Conservation (phyloP, 78 protist genomes). For the Fonticula alba region DNA sequence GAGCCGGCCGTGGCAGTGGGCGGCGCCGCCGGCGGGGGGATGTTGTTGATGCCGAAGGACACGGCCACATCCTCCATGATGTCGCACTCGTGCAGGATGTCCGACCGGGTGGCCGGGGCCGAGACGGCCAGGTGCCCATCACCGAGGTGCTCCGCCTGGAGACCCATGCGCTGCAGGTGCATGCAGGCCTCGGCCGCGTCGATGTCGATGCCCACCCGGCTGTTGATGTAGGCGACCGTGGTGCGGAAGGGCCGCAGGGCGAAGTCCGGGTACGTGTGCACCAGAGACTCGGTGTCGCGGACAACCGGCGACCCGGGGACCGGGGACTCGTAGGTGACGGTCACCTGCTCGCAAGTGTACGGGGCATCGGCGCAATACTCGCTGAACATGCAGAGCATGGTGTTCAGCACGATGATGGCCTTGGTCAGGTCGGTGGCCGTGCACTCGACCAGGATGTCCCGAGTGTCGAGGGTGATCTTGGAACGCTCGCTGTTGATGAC, state of each 20-base stretch:
- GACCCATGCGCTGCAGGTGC: slow-evolving; percentile 21
- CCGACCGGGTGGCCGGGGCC: slow-evolving; percentile 33
- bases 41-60: slow-evolving; percentile 78
- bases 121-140: slow-evolving; percentile 17
- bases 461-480: slow-evolving; percentile 41
- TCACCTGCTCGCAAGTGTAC: too few species aligned
- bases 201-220: slow-evolving; percentile 14
- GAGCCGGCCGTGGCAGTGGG: slow-evolving; percentile 9
- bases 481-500: slow-evolving; percentile 95
- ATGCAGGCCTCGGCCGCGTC: background rate
- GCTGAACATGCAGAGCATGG: slow-evolving; percentile 73
- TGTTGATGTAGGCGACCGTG: slow-evolving; percentile 17
- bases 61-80: slow-evolving; percentile 95
- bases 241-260: background rate
- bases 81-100: slow-evolving; percentile 90
- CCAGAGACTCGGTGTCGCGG: too few species aligned
- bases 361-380: slow-evolving; percentile 58
- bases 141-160: background rate
- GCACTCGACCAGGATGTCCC: slow-evolving; percentile 84
- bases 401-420: slow-evolving; percentile 77
- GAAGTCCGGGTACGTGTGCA: slow-evolving; percentile 6
- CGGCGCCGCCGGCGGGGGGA: slow-evolving; percentile 18
- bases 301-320: too few species aligned
- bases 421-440: slow-evolving; percentile 88
- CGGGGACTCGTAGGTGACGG: too few species aligned